Percentiles rank a stretch among this genome's conserved stretches.
Conservation (phyloP, 192 early-diverging fungal species). For the Coemansia aciculifera region DNA sequence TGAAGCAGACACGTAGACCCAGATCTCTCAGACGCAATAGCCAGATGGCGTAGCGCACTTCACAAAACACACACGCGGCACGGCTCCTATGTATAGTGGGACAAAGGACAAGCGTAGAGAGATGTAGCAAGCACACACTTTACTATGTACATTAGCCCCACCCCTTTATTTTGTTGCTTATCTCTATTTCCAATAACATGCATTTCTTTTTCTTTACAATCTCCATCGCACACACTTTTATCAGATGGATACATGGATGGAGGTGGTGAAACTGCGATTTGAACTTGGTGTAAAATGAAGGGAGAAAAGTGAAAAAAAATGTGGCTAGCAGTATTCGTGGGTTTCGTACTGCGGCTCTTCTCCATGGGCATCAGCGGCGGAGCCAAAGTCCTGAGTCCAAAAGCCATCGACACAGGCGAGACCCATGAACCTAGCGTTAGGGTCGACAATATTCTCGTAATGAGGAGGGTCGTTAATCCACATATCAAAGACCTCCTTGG, state of each 20-base stretch:
- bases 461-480: constrained; percentile 53
- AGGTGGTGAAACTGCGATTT: background rate
- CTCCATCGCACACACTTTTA: background rate
- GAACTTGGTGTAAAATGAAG: constrained; percentile 6
- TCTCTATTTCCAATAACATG: background rate
- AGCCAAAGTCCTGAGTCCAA: constrained; percentile 60
- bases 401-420: constrained; percentile 44
- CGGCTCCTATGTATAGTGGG: background rate
- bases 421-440: constrained; percentile 46
- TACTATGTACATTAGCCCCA: constrained; percentile 11
- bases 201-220: background rate
- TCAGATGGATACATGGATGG: background rate
- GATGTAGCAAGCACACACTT: constrained; percentile 1
- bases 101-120: constrained; percentile 1
- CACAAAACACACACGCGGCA: background rate
- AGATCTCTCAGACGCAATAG: constrained; percentile 39
- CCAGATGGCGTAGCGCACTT: background rate
- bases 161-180: constrained; percentile 9
- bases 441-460: constrained; percentile 49
- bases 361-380: constrained; percentile 8
- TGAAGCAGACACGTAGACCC: constrained; percentile 35
- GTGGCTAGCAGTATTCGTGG: constrained; percentile 28
- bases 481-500: constrained; percentile 41
- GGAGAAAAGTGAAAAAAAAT: background rate
- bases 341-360: constrained; percentile 21